A percentile compares a stretch with the other conserved stretches of the same genome.
Conservation (phyloP, 768 basidiomycete species). For the Trametes maxima region DNA sequence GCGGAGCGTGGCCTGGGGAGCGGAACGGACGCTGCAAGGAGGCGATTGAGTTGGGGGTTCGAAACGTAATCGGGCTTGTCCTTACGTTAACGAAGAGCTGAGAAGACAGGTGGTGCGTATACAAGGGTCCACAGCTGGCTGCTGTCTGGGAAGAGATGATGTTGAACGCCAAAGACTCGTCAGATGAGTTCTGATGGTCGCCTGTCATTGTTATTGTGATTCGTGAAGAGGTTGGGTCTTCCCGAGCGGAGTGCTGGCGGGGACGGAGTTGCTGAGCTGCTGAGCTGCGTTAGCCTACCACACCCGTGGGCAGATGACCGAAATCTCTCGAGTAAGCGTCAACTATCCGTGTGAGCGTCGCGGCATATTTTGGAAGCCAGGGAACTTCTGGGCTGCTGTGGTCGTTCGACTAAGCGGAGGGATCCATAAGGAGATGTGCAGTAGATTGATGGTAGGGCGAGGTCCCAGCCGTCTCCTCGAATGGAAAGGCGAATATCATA, state of each 20-base stretch:
- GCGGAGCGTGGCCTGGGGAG: slow-evolving; percentile 1
- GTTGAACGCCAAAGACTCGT: background rate
- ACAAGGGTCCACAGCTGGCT: slow-evolving; percentile 7
- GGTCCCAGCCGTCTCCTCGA: too few species aligned
- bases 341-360: too few species aligned
- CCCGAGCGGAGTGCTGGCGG: background rate
- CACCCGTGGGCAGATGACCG: background rate
- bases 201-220: background rate
- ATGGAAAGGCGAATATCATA: too few species aligned
- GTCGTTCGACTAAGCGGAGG: too few species aligned
- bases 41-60: slow-evolving; percentile 5
- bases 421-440: too few species aligned
- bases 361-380: too few species aligned
- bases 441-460: too few species aligned
- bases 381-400: too few species aligned
- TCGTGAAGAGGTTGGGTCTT: background rate
- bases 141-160: background rate
- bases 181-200: background rate
- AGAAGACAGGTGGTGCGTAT: background rate
- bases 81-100: background rate
- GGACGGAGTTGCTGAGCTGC: background rate
- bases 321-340: background rate
- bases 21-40: slow-evolving; percentile 1
- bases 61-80: background rate
- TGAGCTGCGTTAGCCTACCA: too few species aligned